Evolutionary conservation across 441 rosid genomes (phyloP), one percentile per base, ranked within the genome.

Genomic region (Jatropha multifida): DNA sequence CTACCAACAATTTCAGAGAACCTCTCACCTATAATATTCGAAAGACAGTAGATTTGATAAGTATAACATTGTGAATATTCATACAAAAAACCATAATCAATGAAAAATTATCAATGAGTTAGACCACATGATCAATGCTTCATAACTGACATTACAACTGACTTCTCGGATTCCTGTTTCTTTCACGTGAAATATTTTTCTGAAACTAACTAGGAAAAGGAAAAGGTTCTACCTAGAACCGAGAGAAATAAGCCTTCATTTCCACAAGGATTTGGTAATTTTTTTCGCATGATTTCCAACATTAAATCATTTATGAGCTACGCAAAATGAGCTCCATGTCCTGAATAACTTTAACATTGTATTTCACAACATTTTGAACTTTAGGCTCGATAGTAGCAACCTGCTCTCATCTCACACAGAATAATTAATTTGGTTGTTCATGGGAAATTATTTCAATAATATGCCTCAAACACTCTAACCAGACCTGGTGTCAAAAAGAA

Each of bases 1-100:
- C 99, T 96, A 80, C 99, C 99, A 79, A 96, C 98, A 54, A 96
- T 96, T 84, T 94, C 97, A 9, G 98, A 93, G 83, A 94, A 96
- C 75, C 85, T 86, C 84, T 96, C 97, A 75, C 98, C 99, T 94
- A 77, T 14, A 80, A 63, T 65, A 76, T 74, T 67, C 76, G 81
- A 74, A 74, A 61, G 67, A 79, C 65, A 77, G 71, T 68, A 74
- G 54, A 49, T 6, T 75, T 55, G 56, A 78, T 65, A 56, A 67
- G 4, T 13, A 71, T 49, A 61, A 41, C 17, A 68, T 7, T 32
- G 75, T 9, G 41, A 59, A 46, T 27, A 73, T 41, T 5, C 4
- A 51, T 23, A 68, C 10, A 71, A 65, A 64, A 13, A 60, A 69
- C 48, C 23, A 38, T 12, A 32, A 38, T 37, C 70, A 72, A 56